Percentiles rank a stretch among this genome's conserved stretches.
Conservation (phyloP, 2,329 filamentous ascomycete genomes). For the Exophiala xenobiotica region DNA sequence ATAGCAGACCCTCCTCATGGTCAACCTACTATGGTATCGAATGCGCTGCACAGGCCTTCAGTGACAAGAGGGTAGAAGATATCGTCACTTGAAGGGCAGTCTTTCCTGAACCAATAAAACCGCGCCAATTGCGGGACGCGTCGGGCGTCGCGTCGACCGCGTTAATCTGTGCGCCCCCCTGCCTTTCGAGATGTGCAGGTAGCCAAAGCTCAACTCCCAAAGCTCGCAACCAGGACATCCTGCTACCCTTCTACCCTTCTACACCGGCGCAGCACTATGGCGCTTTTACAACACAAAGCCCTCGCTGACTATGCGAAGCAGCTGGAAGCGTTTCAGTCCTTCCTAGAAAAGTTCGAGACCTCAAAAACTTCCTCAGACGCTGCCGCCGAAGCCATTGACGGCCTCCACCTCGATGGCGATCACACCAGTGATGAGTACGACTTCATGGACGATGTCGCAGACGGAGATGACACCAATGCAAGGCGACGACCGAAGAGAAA, state of each 20-base stretch:
- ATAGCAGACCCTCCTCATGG: not conserved
- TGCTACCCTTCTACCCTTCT: no score
- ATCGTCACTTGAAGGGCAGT: not conserved
- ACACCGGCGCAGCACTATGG: conserved; percentile 74
- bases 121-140: conserved; percentile 2
- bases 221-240: no score
- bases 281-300: conserved; percentile 75
- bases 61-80: no score
- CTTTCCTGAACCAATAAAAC: not conserved
- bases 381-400: conserved; percentile 77
- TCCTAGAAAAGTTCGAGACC: conserved; percentile 82
- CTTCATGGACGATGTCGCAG: conserved; percentile 80
- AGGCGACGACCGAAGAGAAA: conserved; percentile 69
- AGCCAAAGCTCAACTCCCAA: no score
- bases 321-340: conserved; percentile 77
- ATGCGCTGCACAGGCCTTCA: not conserved
- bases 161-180: no score
- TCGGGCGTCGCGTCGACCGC: no score
- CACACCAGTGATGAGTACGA: conserved; percentile 87
- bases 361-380: conserved; percentile 62
- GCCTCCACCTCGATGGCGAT: conserved; percentile 83
- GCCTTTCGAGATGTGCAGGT: no score
- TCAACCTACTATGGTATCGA: not conserved
- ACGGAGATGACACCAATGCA: conserved; percentile 51
- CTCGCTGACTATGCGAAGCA: conserved; percentile 87